A percentile compares a stretch with the other conserved stretches of the same genome.
Conservation (phyloP, 2,329 filamentous ascomycete species). For the Colletotrichum viniferum region DNA sequence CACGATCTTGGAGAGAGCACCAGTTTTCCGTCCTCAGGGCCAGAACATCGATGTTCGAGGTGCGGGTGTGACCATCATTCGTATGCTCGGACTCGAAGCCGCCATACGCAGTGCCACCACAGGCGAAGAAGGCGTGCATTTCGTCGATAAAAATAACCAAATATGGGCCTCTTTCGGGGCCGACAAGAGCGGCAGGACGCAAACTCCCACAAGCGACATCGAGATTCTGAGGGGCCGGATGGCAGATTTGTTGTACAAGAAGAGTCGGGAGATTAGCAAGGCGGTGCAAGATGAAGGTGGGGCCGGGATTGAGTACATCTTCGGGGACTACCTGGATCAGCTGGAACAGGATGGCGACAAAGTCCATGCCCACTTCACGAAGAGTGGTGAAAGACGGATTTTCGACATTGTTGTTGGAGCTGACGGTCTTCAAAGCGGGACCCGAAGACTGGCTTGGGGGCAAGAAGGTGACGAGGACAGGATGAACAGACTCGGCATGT, state of each 20-base stretch:
- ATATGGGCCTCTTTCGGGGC: conserved; percentile 40
- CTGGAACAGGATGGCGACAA: conserved; percentile 32
- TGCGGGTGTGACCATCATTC: conserved; percentile 39
- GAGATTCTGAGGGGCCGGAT: conserved; percentile 65
- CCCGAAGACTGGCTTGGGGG: conserved; percentile 43
- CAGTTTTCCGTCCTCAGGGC: conserved; percentile 28
- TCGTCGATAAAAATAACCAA: conserved; percentile 46
- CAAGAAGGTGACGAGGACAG: conserved; percentile 26
- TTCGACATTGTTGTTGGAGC: conserved; percentile 61
- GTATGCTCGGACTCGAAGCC: conserved; percentile 41
- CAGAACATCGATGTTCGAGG: conserved; percentile 43
- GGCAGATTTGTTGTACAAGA: conserved; percentile 50
- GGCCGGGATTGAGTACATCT: conserved; percentile 26
- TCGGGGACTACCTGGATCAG: conserved; percentile 31
- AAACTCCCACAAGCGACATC: conserved; percentile 57
- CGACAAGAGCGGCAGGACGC: conserved; percentile 43
- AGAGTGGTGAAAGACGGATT: conserved; percentile 38
- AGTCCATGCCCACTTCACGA: conserved; percentile 44
- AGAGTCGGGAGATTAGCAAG: conserved; percentile 26
- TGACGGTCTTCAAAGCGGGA: conserved; percentile 56
- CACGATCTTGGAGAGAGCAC: conserved; percentile 44
- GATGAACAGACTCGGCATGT: conserved; percentile 34
- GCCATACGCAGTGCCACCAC: conserved; percentile 32
- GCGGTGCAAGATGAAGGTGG: background rate
- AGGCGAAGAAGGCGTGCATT: conserved; percentile 49